Base-by-base conservation (phyloP, 1,139 yeast species). In the Petasospora fabianii region DNA sequence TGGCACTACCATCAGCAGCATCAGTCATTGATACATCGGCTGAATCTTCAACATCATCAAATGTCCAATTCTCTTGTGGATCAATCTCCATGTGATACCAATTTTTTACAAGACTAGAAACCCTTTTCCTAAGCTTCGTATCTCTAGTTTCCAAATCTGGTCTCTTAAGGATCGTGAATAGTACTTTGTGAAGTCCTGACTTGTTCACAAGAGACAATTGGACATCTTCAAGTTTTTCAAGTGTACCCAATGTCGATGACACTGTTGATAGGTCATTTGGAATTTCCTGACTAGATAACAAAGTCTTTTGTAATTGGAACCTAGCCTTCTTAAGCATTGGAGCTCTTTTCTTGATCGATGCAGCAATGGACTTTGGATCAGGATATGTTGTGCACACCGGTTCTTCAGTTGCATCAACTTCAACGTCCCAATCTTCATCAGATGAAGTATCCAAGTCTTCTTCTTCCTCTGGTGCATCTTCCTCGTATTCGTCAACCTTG, bases 151-250 rank as follows among this genome's bases (percentile, higher is more conserved):
- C 20, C 24, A 50, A 19, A 21, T 63, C 66, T 3, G 68, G 67
- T 42, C 62, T 62, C 34, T 53, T 60, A 36, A 64, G 46, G 10
- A 64, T 48, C 15, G 53, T 48, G 18, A 54, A 45, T 17, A 65
- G 39, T 3, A 64, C 47, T 30, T 58, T 62, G 28, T 52, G 52
- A 10, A 65, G 35, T 20, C 59, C 60, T 1, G 59, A 46, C 5
- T 58, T 46, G 32, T 54, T 56, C 9, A 65, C 35, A 13, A 60
- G 46, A 3, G 51, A 40, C 4, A 38, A 19, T 14, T 42, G 41
- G 3, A 39, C 18, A 11, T 43, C 24, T 11, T 43, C 43, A 16
- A 54, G 31, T 1, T 20, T 18, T 9, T 41, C 48, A 14, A 40
- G 22, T 6, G 36, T 16, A 9, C 16, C 32, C 27, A 32, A 32